Percentiles rank a stretch among this genome's conserved stretches.
phyloP scores from a whole-genome alignment of 2,329 filamentous ascomycete species.

The Paramyrothecium sp. region DNA sequence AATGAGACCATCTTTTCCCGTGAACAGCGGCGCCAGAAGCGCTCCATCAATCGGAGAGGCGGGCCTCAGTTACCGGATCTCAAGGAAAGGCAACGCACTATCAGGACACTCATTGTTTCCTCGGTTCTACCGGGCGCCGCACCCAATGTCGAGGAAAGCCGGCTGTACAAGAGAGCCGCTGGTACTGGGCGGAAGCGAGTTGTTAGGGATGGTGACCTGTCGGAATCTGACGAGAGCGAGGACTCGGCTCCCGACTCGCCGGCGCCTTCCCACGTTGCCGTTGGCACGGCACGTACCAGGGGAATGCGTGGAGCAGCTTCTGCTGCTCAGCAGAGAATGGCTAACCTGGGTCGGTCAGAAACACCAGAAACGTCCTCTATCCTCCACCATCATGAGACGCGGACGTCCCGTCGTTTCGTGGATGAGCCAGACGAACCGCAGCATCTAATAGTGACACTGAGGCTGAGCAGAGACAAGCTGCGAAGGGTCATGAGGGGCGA shows the following conservation, averaged over 20 bases:
- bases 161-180: constrained; percentile 77
- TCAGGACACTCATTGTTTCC: constrained; percentile 88
- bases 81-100: constrained; percentile 89
- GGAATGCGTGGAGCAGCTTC: constrained; percentile 87
- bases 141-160: constrained; percentile 75
- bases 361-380: constrained; percentile 73
- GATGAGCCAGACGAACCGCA: constrained; percentile 78
- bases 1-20: constrained; percentile 91
- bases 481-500: constrained; percentile 61
- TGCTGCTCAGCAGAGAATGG: constrained; percentile 84
- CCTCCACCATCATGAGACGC: constrained; percentile 67
- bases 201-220: constrained; percentile 64
- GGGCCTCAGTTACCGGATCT: constrained; percentile 94
- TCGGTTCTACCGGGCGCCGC: constrained; percentile 89
- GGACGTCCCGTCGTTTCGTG: constrained; percentile 63
- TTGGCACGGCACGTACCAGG: constrained; percentile 80
- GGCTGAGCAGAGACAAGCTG: constrained; percentile 69
- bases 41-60: constrained; percentile 89
- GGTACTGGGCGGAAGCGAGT: constrained; percentile 58
- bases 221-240: constrained; percentile 89
- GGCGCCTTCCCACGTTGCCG: constrained; percentile 66
- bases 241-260: constrained; percentile 87
- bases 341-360: constrained; percentile 74
- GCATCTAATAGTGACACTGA: constrained; percentile 73
- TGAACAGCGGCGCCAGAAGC: constrained; percentile 91